Evolutionary conservation across 306 rosid species (phyloP).

Genomic region (Ammopiptanthus mongolicus): DNA sequence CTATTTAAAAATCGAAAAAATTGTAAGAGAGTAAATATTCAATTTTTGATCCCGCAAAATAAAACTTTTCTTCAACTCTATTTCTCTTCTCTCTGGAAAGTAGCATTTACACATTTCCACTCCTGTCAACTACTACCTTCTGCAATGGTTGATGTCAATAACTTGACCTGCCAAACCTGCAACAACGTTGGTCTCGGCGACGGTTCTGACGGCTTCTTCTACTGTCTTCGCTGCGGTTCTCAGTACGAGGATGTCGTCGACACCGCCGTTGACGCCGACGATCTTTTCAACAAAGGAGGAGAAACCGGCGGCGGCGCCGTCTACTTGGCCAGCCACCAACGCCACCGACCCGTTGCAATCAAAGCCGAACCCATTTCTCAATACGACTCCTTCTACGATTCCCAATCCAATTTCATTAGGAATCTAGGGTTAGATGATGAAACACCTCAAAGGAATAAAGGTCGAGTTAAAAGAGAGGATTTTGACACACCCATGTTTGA

Average conservation of each 20-base stretch:
- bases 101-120: no score
- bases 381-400: constrained; percentile 24
- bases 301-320: constrained; percentile 35
- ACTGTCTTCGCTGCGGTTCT: constrained; percentile 54
- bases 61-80: no score
- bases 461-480: constrained; percentile 19
- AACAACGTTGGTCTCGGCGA: constrained; percentile 38
- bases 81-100: no score
- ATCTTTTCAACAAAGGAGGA: constrained; percentile 32
- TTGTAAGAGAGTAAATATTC: no score
- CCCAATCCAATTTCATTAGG: constrained; percentile 37
- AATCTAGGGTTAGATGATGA: constrained; percentile 35
- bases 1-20: no score
- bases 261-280: constrained; percentile 62
- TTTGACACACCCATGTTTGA: background rate
- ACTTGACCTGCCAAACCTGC: constrained; percentile 49
- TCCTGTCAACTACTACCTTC: background rate
- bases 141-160: constrained; percentile 32
- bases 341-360: constrained; percentile 29
- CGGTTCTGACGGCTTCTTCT: constrained; percentile 64
- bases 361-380: constrained; percentile 55
- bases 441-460: background rate
- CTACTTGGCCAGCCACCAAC: constrained; percentile 51
- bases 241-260: constrained; percentile 54
- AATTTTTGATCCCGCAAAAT: no score